Conservation (phyloP, 352 stramenopile species). For the Globisporangium recalcitrans region DNA sequence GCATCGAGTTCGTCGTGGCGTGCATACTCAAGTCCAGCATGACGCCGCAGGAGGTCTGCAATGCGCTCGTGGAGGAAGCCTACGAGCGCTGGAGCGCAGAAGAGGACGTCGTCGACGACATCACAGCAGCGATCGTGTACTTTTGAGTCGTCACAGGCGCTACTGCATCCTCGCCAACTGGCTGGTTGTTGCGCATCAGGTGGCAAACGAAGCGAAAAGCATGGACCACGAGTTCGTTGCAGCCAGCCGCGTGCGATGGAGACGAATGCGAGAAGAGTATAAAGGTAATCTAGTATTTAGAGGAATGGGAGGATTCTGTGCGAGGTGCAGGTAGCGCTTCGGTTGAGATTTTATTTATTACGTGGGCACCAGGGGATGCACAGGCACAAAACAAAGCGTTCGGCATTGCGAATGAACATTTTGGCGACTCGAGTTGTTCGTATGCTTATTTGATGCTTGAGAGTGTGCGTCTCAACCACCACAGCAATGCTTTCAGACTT, state of each 20-base stretch:
- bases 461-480: not conserved
- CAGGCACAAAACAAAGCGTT: not conserved
- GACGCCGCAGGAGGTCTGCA: slow-evolving; percentile 58
- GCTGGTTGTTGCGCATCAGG: too few species aligned
- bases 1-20: slow-evolving; percentile 50
- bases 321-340: too few species aligned
- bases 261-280: not conserved
- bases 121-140: slow-evolving; percentile 61
- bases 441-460: not conserved
- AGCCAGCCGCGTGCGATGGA: not conserved
- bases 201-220: too few species aligned
- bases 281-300: slow-evolving; percentile 2
- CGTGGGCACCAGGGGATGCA: not conserved
- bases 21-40: slow-evolving; percentile 45
- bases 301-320: not conserved
- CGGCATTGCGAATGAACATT: not conserved
- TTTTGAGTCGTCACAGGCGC: slow-evolving; percentile 31
- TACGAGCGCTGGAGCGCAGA: slow-evolving; percentile 71
- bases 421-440: not conserved
- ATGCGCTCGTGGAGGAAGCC: slow-evolving; percentile 61
- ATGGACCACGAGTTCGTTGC: not conserved
- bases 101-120: slow-evolving; percentile 82
- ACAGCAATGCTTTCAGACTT: not conserved
- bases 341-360: not conserved
- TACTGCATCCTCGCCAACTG: not conserved